Evolutionary conservation across 2,329 filamentous ascomycete genomes (phyloP).

Genomic region (Westerdykella aurantiaca): DNA sequence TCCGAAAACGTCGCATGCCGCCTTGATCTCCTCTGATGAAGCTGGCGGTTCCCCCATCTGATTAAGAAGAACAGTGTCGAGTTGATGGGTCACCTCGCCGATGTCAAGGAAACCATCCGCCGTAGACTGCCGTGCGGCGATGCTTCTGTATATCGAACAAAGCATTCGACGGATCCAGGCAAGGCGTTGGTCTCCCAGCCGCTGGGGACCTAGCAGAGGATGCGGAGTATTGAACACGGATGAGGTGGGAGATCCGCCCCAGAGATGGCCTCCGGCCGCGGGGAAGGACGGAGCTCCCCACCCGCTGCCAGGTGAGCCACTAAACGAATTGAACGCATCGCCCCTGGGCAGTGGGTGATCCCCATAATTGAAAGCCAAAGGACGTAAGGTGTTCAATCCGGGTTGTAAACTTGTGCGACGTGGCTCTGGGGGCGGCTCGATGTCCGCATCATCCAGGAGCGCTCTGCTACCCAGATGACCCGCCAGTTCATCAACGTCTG

Average conservation of each 20-base stretch:
- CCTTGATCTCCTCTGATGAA: conserved; percentile 64
- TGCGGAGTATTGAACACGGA: conserved; percentile 26
- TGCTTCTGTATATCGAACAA: conserved; percentile 68
- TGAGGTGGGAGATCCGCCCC: conserved; percentile 38
- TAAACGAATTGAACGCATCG: conserved; percentile 32
- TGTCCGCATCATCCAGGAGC: conserved; percentile 58
- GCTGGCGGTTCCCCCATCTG: conserved; percentile 44
- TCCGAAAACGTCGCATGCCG: conserved; percentile 87
- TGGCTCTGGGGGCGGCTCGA: conserved; percentile 51
- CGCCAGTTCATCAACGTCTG: conserved; percentile 65
- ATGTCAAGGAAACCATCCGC: conserved; percentile 65
- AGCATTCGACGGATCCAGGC: conserved; percentile 50
- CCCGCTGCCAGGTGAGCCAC: conserved; percentile 28
- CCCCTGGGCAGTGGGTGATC: conserved; percentile 26
- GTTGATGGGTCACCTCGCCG: conserved; percentile 55
- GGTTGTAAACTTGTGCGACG: conserved; percentile 38
- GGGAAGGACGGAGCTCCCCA: conserved; percentile 41
- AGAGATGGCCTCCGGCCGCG: conserved; percentile 31
- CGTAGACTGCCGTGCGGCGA: conserved; percentile 43
- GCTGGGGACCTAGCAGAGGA: conserved; percentile 16
- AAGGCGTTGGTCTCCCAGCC: conserved; percentile 24
- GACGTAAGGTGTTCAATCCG: conserved; percentile 25
- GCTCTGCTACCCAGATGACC: conserved; percentile 87
- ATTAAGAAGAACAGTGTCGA: conserved; percentile 43
- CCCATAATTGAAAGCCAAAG: conserved; percentile 32